phyloP scores from a whole-genome alignment of 176 grass and related monocot genomes.

The Phyllostachys edulis region DNA sequence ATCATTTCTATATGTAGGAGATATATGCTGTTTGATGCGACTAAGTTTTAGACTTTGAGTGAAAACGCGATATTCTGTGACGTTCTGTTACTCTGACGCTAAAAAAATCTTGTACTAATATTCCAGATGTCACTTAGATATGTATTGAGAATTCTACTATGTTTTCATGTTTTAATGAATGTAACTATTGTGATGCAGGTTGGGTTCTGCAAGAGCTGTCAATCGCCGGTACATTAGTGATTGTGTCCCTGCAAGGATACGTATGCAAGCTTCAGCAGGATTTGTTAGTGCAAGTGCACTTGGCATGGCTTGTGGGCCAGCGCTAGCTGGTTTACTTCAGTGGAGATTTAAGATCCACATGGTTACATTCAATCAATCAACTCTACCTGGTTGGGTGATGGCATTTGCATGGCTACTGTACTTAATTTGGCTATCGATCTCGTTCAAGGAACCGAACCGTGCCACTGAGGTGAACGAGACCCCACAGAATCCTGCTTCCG shows the following conservation, averaged over 20 bases:
- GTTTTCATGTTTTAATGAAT: constrained; percentile 20
- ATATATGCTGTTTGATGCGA: neutral
- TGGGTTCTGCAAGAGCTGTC: constrained; percentile 97
- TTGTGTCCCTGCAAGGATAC: constrained; percentile 90
- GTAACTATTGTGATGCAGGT: constrained; percentile 39
- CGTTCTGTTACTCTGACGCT: neutral
- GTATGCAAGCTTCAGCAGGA: constrained; percentile 92
- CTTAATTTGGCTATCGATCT: constrained; percentile 74
- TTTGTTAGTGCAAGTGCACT: constrained; percentile 97
- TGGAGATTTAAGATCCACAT: constrained; percentile 81
- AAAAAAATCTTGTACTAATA: neutral
- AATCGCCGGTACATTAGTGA: constrained; percentile 96
- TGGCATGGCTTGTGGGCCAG: constrained; percentile 97
- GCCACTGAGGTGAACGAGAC: constrained; percentile 40
- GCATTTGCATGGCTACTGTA: constrained; percentile 87
- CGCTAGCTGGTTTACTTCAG: constrained; percentile 93
- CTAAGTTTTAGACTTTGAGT: neutral
- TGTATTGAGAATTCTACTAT: neutral
- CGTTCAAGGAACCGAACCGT: constrained; percentile 86
- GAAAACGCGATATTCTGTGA: neutral
- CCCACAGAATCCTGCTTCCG: constrained; percentile 45
- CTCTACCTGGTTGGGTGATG: constrained; percentile 98
- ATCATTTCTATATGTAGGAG: constrained; percentile 1
- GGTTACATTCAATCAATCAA: constrained; percentile 84
- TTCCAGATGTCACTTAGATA: neutral